Base-by-base conservation (phyloP, 164 flowering plant genomes). In the Vitis cinerea region DNA sequence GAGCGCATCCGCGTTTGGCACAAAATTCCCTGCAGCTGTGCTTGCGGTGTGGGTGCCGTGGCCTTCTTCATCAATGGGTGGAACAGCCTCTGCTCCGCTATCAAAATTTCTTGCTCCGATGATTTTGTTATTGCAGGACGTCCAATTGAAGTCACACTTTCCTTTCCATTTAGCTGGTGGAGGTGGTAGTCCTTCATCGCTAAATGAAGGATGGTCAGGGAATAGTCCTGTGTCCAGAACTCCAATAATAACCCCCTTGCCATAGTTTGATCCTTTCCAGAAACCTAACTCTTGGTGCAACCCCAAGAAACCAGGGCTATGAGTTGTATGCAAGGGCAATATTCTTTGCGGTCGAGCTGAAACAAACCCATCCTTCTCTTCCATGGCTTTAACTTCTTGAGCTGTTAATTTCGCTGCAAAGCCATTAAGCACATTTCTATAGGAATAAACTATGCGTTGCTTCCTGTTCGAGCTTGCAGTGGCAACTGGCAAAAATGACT, bases 151-250 rank as follows among this genome's bases (percentile, higher is more conserved):
- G 1, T 73, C 71, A 63, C 80, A 73, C 17, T 57, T 56, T 17
- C 80, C 77, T 74, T 71, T 84, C 85, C 83, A 83, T 59, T 72
- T 80, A 9, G 80, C 70, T 0, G 83, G 85, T 3, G 85, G 82
- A 61, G 86, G 80, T 65, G 78, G 83, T 83, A 85, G 67, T 30
- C 80, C 83, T 48, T 79, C 61, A 50, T 77, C 82, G 12, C 19
- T 61, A 31, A 81, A 83, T 6, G 85, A 83, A 10, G 83, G 83
- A 44, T 81, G 85, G 12, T 31, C 61, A 0, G 85, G 82, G 0
- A n/a, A 9, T 7, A 81, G 56, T n/a, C 87, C 87, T 1, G 77
- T 73, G 72, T 83, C 87, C 17, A 83, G 4, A 9, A 81, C 63
- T 7, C 83, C 87, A 23, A 83, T 70, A 0, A 83, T 80, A 30